phyloP scores from a whole-genome alignment of 371 early-diverging fungal species.

The Syncephalastrum sp. region DNA sequence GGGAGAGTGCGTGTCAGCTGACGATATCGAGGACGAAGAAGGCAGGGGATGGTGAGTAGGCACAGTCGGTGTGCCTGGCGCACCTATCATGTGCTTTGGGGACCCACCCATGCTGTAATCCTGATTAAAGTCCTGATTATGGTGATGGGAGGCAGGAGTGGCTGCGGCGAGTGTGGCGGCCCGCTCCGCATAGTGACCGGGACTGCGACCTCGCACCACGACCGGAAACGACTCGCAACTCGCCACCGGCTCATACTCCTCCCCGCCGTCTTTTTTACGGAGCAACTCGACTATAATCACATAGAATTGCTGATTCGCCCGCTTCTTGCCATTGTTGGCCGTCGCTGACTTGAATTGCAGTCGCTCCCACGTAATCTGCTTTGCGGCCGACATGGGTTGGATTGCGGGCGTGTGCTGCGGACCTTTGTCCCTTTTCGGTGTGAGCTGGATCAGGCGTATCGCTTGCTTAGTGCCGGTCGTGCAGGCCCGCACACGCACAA shows the following conservation, averaged over 20 bases:
- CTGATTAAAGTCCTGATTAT: no score
- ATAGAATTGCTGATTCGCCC: slow-evolving; percentile 85
- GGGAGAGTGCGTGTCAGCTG: no score
- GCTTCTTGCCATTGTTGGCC: slow-evolving; percentile 82
- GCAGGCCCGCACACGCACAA: slow-evolving; percentile 13
- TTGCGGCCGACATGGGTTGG: slow-evolving; percentile 37
- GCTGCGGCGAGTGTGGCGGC: slow-evolving; percentile 12
- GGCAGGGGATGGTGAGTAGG: no score
- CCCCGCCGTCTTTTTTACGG: slow-evolving; percentile 48
- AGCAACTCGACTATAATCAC: slow-evolving; percentile 61
- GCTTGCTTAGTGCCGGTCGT: slow-evolving; percentile 27
- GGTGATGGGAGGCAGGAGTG: slow-evolving; percentile 6
- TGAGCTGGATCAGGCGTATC: slow-evolving; percentile 82
- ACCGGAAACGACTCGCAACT: slow-evolving; percentile 64
- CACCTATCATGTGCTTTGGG: no score
- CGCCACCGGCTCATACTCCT: slow-evolving; percentile 47
- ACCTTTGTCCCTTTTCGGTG: slow-evolving; percentile 88
- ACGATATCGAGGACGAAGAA: no score
- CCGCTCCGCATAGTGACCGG: slow-evolving; percentile 75
- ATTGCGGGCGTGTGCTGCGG: slow-evolving; percentile 69
- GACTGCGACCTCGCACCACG: slow-evolving; percentile 88
- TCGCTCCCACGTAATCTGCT: slow-evolving; percentile 73
- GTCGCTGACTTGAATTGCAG: slow-evolving; percentile 91
- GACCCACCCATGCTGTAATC: no score
- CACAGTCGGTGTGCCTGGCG: no score